A percentile compares a stretch with the other conserved stretches of the same genome.
Evolutionary conservation across 768 basidiomycete genomes (phyloP).

Genomic region (Suillus ampliporus): DNA sequence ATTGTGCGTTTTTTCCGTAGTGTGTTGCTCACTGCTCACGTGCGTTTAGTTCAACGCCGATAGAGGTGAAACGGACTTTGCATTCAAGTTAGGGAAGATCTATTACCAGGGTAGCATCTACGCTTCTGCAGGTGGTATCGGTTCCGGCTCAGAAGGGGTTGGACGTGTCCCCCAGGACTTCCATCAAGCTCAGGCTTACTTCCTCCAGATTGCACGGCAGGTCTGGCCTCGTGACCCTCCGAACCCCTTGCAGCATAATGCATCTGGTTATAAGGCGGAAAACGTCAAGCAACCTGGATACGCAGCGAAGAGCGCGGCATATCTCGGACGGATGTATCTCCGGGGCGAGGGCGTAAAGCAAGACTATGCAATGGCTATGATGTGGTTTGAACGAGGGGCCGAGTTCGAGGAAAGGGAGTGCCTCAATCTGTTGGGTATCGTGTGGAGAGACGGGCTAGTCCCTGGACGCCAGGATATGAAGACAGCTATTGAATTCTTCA

Average conservation of each 20-base stretch:
- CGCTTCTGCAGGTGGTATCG: constrained; percentile 74
- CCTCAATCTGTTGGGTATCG: constrained; percentile 89
- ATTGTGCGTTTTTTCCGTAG: constrained; percentile 52
- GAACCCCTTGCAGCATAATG: constrained; percentile 53
- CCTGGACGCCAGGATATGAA: constrained; percentile 69
- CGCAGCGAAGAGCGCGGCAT: constrained; percentile 84
- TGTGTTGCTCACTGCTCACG: constrained; percentile 7
- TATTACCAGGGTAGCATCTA: constrained; percentile 97
- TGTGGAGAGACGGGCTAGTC: constrained; percentile 87
- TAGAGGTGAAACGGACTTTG: constrained; percentile 86
- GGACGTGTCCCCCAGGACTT: constrained; percentile 87
- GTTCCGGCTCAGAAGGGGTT: constrained; percentile 90
- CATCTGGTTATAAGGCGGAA: constrained; percentile 53
- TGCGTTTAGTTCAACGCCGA: constrained; percentile 86
- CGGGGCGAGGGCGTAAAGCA: constrained; percentile 89
- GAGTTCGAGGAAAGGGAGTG: constrained; percentile 86
- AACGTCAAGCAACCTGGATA: constrained; percentile 55
- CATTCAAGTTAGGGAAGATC: constrained; percentile 92
- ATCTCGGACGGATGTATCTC: constrained; percentile 92
- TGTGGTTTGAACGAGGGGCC: constrained; percentile 94
- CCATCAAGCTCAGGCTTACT: constrained; percentile 79
- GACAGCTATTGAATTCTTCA: constrained; percentile 72
- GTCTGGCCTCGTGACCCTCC: constrained; percentile 87
- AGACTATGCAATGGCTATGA: constrained; percentile 76
- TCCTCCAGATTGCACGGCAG: constrained; percentile 79